phyloP scores from a whole-genome alignment of 2,329 filamentous ascomycete species.

The Hypoxylon sp. region DNA sequence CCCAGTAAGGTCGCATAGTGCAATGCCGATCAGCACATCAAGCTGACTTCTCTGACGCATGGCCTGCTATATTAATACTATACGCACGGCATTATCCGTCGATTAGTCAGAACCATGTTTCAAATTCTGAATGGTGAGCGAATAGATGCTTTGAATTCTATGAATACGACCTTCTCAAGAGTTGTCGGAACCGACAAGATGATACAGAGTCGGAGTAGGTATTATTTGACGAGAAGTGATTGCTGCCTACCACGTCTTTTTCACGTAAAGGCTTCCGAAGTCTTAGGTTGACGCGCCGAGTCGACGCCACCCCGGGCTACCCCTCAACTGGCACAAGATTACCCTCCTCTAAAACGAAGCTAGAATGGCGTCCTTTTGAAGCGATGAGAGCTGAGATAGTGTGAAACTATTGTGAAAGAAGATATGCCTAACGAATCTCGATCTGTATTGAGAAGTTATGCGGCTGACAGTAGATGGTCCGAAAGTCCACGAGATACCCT shows the following conservation, averaged over 20 bases:
- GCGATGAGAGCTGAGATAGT: background rate
- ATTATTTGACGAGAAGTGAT: background rate
- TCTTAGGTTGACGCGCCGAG: background rate
- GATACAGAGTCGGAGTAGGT: background rate
- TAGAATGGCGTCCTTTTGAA: background rate
- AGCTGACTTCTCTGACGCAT: conserved; percentile 19
- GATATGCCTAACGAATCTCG: background rate
- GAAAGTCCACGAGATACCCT: conserved; percentile 24
- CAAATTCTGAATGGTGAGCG: background rate
- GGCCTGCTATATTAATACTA: background rate
- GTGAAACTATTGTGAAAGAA: background rate
- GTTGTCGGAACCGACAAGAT: conserved; percentile 1
- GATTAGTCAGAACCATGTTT: conserved; percentile 13
- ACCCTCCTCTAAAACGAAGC: background rate
- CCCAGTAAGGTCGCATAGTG: conserved; percentile 8
- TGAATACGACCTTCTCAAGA: conserved; percentile 13
- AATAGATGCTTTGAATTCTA: conserved; percentile 2
- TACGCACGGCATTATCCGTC: background rate
- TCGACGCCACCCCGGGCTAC: conserved; percentile 1
- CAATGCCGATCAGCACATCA: conserved; percentile 22
- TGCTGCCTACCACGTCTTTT: background rate
- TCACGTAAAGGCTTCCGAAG: background rate
- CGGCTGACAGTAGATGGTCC: conserved; percentile 2
- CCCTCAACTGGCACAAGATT: background rate
- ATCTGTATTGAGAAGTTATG: background rate